Conservation (phyloP, 495 filamentous ascomycete genomes). For the Talaromyces liani region DNA sequence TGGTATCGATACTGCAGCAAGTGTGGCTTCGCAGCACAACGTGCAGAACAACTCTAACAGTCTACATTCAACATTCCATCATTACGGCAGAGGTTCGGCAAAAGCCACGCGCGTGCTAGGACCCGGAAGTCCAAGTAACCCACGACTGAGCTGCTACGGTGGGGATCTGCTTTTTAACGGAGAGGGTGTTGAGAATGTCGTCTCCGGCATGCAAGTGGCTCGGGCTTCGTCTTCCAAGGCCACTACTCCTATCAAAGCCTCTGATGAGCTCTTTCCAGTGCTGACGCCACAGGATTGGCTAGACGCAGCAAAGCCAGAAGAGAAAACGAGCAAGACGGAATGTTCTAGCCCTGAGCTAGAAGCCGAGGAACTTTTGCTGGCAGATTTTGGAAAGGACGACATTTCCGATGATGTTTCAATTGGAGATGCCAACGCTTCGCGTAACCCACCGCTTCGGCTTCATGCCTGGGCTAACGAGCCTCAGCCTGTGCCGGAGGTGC, state of each 20-base stretch:
- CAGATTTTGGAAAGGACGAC: not conserved
- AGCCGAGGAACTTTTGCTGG: not conserved
- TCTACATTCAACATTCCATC: slow-evolving; percentile 18
- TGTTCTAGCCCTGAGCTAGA: not conserved
- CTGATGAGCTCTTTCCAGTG: slow-evolving; percentile 16
- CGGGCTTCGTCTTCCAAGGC: slow-evolving; percentile 17
- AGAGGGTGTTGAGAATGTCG: slow-evolving; percentile 14
- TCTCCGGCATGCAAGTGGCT: slow-evolving; percentile 13
- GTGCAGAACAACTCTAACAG: slow-evolving; percentile 19
- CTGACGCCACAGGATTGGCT: slow-evolving; percentile 38
- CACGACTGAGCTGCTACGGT: slow-evolving; percentile 16
- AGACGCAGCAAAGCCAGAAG: slow-evolving; percentile 20
- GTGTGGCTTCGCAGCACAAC: slow-evolving; percentile 20
- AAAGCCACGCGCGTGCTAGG: slow-evolving; percentile 20
- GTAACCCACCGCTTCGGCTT: slow-evolving; percentile 29
- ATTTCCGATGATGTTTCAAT: not conserved
- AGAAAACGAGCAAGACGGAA: not conserved
- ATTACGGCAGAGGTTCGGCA: slow-evolving; percentile 23
- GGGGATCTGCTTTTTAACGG: slow-evolving; percentile 17
- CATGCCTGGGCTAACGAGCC: slow-evolving; percentile 13
- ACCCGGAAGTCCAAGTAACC: slow-evolving; percentile 20
- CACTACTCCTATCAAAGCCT: slow-evolving; percentile 1
- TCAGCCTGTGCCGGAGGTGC: slow-evolving; percentile 16
- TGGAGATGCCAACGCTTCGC: not conserved
- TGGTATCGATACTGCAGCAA: slow-evolving; percentile 25